These are phyloP conservation scores for Colletotrichum euphorbiae DNA, from an alignment of 2,329 filamentous ascomycete species.

Conservation along the genomic window DNA sequence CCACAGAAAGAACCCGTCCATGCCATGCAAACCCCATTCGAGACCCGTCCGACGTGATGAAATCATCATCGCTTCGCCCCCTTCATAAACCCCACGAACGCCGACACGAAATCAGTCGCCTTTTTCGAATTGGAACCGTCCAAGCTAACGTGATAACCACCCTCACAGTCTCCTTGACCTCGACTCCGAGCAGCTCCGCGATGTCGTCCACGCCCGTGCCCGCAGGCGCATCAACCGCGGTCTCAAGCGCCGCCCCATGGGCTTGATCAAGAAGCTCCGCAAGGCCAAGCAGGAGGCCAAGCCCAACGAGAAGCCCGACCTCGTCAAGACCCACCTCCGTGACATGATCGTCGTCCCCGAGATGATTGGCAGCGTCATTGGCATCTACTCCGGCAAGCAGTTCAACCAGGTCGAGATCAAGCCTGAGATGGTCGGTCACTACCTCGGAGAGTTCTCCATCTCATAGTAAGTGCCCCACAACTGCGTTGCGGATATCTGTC, in stretches of 20 bases:
- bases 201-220: slow-evolving; percentile 99
- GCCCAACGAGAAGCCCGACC: slow-evolving; percentile 99
- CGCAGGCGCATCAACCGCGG: slow-evolving; percentile 99
- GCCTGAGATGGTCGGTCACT: slow-evolving; percentile 99
- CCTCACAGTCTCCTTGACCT: slow-evolving; percentile 91
- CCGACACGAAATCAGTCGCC: neutral
- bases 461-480: slow-evolving; percentile 82
- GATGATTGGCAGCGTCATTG: slow-evolving; percentile 99
- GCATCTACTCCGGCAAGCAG: slow-evolving; percentile 99
- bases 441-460: slow-evolving; percentile 99
- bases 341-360: slow-evolving; percentile 99
- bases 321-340: slow-evolving; percentile 99
- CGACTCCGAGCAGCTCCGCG: slow-evolving; percentile 96
- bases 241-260: slow-evolving; percentile 99
- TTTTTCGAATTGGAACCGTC: slow-evolving; percentile 35
- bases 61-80: slow-evolving; percentile 1
- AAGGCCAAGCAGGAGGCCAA: slow-evolving; percentile 99
- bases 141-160: slow-evolving; percentile 30
- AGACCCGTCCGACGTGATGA: slow-evolving; percentile 1
- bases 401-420: slow-evolving; percentile 99
- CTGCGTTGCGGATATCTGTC: neutral
- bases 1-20: slow-evolving; percentile 8
- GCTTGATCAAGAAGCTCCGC: slow-evolving; percentile 99
- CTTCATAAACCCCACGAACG: neutral
- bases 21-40: neutral